These are phyloP conservation scores for Cercospora janseana DNA, from an alignment of 2,329 filamentous ascomycete species.

Conservation along the genomic window DNA sequence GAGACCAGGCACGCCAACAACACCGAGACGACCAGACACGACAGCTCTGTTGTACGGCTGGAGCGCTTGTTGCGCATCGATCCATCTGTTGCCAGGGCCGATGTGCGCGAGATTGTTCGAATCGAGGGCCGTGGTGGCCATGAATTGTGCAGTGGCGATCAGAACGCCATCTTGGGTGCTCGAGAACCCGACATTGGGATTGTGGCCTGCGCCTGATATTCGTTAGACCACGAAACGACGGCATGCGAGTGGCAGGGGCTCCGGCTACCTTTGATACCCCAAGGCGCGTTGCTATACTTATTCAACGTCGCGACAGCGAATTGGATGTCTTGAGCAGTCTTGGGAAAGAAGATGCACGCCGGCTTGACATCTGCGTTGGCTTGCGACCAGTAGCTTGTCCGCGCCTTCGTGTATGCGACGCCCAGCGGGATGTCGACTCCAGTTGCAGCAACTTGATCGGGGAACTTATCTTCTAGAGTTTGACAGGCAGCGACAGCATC, in stretches of 20 bases:
- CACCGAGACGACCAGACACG: conserved; percentile 28
- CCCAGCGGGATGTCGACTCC: conserved; percentile 16
- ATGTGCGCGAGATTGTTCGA: conserved; percentile 30
- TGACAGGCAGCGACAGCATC: conserved; percentile 15
- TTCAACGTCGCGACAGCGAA: conserved; percentile 52
- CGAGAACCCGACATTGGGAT: conserved; percentile 48
- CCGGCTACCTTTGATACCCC: conserved; percentile 50
- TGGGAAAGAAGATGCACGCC: conserved; percentile 43
- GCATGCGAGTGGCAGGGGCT: background rate
- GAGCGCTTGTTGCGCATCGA: conserved; percentile 27
- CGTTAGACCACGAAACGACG: background rate
- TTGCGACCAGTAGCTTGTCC: conserved; percentile 24
- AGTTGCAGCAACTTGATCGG: conserved; percentile 20
- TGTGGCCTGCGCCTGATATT: conserved; percentile 45
- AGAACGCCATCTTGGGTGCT: conserved; percentile 48
- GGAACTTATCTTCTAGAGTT: conserved; percentile 15
- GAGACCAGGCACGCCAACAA: conserved; percentile 34
- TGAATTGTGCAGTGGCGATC: conserved; percentile 45
- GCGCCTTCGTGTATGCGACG: conserved; percentile 20
- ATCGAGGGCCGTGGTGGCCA: conserved; percentile 41
- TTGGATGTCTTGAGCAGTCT: conserved; percentile 52
- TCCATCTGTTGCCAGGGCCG: conserved; percentile 29
- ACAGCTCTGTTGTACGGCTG: conserved; percentile 26
- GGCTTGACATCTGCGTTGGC: conserved; percentile 25
- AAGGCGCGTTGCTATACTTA: conserved; percentile 48